Base-by-base conservation (phyloP, 306 rosid genomes). In the Cucumis hystrix region DNA sequence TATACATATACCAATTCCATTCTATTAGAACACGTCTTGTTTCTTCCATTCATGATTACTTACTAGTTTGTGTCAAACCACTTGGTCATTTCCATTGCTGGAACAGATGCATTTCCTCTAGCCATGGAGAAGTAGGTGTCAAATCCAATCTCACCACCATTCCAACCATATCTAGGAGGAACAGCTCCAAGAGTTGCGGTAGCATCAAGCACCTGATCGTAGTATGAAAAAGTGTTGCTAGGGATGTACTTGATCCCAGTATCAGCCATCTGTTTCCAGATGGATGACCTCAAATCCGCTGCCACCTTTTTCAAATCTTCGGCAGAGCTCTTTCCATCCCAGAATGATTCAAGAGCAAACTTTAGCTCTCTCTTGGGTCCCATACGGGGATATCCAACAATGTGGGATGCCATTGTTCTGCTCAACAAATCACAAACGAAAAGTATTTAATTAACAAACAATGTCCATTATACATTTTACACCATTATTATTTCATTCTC, bases 61-160 rank as follows among this genome's bases (percentile, higher is more conserved):
- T 81, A 88, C 87, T 85, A 84, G 85, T 92, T 92, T 80, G 97
- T 92, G 86, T 90, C 96, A 76, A 92, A 88, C 96, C 96, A 92
- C 88, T 92, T 90, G 82, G 96, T 90, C 96, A 90, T 92, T 86
- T 90, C 96, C 93, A 90, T 92, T 57, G 96, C 91, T 17, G 93
- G 97, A 63, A 88, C 87, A 25, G 87, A 25, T 12, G 88, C 89
- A 84, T 90, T 88, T 58, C 97, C 97, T 76, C 97, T 87, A 39
- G 93, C 97, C 96, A 90, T 92, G 87, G 97, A 90, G 85, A 90
- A 90, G 84, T 88, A 90, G 30, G 87, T 77, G 61, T 92, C 93
- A 16, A 88, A 90, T 35, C 88, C 89, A 54, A 92, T 87, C 87
- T 92, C 92, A n/a, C 91, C 85, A 6, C 88, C 83, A 8, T 80